phyloP scores from a whole-genome alignment of 75 land plant species.

The Azolla pinnata region DNA sequence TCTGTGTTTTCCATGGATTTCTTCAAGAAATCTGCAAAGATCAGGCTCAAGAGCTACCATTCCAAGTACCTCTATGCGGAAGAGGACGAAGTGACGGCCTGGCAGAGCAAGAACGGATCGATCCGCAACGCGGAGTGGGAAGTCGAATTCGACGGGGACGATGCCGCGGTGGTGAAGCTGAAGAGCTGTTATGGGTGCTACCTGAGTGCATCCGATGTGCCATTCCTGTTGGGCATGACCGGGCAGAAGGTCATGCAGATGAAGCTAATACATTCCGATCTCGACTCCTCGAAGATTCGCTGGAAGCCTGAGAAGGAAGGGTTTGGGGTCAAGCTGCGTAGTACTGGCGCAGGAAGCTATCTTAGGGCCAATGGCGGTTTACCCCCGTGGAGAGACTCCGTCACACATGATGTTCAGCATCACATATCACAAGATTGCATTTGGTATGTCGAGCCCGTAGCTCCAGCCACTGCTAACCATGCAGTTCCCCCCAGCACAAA shows the following conservation, averaged over 20 bases:
- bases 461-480: too few species aligned
- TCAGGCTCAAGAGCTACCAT: slow-evolving; percentile 43
- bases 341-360: slow-evolving; percentile 46
- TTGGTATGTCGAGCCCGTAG: too few species aligned
- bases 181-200: slow-evolving; percentile 51
- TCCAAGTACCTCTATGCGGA: slow-evolving; percentile 50
- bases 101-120: slow-evolving; percentile 37
- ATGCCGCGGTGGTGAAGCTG: slow-evolving; percentile 33
- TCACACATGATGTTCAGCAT: slow-evolving; percentile 93
- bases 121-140: slow-evolving; percentile 50
- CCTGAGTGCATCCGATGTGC: slow-evolving; percentile 58
- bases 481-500: too few species aligned
- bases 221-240: slow-evolving; percentile 70
- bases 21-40: slow-evolving; percentile 31
- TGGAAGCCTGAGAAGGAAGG: slow-evolving; percentile 82
- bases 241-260: slow-evolving; percentile 76
- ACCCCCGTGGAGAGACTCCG: slow-evolving; percentile 79
- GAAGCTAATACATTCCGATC: slow-evolving; percentile 33
- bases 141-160: slow-evolving; percentile 46
- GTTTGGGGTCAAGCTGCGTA: slow-evolving; percentile 46
- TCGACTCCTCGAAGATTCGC: slow-evolving; percentile 37
- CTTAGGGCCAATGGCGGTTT: slow-evolving; percentile 72
- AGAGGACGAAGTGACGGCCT: slow-evolving; percentile 32
- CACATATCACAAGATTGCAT: too few species aligned
- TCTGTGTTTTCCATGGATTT: too few species aligned